These are phyloP conservation scores for Boletus vermiculosoides DNA, from an alignment of 768 basidiomycete genomes.

Conservation along the genomic window DNA sequence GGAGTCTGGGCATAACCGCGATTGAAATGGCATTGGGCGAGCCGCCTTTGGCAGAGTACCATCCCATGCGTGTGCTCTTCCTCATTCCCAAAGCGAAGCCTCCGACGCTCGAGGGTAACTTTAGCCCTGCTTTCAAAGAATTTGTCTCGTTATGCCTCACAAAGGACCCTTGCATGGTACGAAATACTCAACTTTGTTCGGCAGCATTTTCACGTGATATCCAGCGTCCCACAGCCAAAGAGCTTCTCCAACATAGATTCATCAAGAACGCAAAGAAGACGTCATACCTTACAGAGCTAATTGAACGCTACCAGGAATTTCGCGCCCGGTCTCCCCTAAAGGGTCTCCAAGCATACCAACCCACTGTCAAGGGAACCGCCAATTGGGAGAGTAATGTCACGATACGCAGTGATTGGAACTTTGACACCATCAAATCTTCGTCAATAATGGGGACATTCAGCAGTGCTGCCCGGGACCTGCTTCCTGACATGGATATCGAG, in stretches of 20 bases:
- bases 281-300: slow-evolving; percentile 79
- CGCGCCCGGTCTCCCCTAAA: slow-evolving; percentile 60
- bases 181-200: slow-evolving; percentile 21
- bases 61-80: slow-evolving; percentile 98
- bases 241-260: slow-evolving; percentile 92
- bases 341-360: slow-evolving; percentile 52
- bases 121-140: slow-evolving; percentile 86
- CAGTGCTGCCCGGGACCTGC: slow-evolving; percentile 67
- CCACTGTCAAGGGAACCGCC: slow-evolving; percentile 54
- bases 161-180: slow-evolving; percentile 81
- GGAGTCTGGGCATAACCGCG: slow-evolving; percentile 97
- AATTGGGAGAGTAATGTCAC: slow-evolving; percentile 75
- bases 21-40: slow-evolving; percentile 99
- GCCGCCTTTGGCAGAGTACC: slow-evolving; percentile 94
- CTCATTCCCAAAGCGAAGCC: slow-evolving; percentile 96
- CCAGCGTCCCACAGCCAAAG: slow-evolving; percentile 87
- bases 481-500: slow-evolving; percentile 59
- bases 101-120: slow-evolving; percentile 84
- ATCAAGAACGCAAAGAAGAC: slow-evolving; percentile 83
- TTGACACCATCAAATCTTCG: slow-evolving; percentile 77
- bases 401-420: slow-evolving; percentile 92
- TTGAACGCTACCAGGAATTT: slow-evolving; percentile 83
- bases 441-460: slow-evolving; percentile 77
- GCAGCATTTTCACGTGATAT: slow-evolving; percentile 14
- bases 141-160: slow-evolving; percentile 89